Evolutionary conservation across 2,329 filamentous ascomycete species (phyloP).

Genomic region (Arthrobotrys entomopaga): DNA sequence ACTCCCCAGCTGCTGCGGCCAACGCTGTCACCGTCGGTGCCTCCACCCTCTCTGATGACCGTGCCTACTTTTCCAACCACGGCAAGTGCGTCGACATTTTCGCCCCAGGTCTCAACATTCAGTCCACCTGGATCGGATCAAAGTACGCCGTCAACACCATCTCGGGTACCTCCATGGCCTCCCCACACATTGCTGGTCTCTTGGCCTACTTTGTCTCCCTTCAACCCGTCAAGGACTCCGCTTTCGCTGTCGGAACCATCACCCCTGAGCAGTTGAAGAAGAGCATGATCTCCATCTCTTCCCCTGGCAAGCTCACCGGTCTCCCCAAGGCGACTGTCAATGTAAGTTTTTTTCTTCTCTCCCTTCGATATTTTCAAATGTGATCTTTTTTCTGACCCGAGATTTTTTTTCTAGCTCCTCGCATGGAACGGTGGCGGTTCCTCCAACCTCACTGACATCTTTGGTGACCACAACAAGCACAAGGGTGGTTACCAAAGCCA

Average conservation of each 20-base stretch:
- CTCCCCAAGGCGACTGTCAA: slow-evolving; percentile 89
- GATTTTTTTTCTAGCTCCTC: slow-evolving; percentile 69
- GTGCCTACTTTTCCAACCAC: slow-evolving; percentile 99
- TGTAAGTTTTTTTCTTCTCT: slow-evolving; percentile 63
- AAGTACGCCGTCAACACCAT: slow-evolving; percentile 98
- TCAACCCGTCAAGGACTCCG: slow-evolving; percentile 87
- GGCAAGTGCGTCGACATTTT: slow-evolving; percentile 89
- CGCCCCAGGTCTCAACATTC: slow-evolving; percentile 93
- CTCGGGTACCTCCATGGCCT: slow-evolving; percentile 99
- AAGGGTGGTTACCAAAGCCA: slow-evolving; percentile 57
- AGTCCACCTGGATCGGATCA: slow-evolving; percentile 98
- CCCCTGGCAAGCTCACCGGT: slow-evolving; percentile 78
- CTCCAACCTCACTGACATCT: slow-evolving; percentile 87
- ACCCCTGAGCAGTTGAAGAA: slow-evolving; percentile 95
- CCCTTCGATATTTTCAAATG: slow-evolving; percentile 45
- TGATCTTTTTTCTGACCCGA: not conserved
- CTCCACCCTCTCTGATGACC: slow-evolving; percentile 90
- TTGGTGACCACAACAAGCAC: slow-evolving; percentile 77
- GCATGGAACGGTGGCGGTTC: slow-evolving; percentile 98
- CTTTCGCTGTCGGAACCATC: slow-evolving; percentile 87
- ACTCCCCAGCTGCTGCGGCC: slow-evolving; percentile 91
- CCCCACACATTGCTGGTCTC: slow-evolving; percentile 94
- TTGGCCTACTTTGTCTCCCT: slow-evolving; percentile 98
- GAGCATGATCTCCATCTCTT: slow-evolving; percentile 84
- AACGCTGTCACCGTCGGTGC: slow-evolving; percentile 96